These are phyloP conservation scores for Coprinellus aureogranulatus DNA, from an alignment of 768 basidiomycete species.

Conservation along the genomic window DNA sequence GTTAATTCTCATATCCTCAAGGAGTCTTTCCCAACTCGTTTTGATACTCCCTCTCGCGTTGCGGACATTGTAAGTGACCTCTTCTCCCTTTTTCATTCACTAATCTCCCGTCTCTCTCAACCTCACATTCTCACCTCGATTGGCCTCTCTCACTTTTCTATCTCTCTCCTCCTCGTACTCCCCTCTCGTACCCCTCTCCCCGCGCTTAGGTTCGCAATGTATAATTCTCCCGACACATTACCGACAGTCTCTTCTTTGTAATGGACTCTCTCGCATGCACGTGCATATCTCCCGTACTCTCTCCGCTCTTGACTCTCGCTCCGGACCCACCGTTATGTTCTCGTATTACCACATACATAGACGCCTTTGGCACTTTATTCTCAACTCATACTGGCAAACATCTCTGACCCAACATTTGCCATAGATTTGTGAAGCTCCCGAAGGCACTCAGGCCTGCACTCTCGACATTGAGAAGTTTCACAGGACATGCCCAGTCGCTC, in stretches of 20 bases:
- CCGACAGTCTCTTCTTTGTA: too few species aligned
- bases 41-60: conserved; percentile 21
- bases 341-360: too few species aligned
- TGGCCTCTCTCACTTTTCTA: too few species aligned
- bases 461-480: conserved; percentile 32
- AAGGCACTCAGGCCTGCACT: conserved; percentile 20
- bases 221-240: too few species aligned
- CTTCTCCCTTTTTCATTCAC: background rate
- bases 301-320: too few species aligned
- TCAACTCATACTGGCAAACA: background rate
- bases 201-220: too few species aligned
- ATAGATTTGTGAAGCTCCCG: conserved; percentile 11
- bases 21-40: conserved; percentile 25
- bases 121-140: background rate
- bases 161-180: background rate
- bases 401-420: background rate
- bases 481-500: conserved; percentile 25
- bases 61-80: conserved; percentile 24
- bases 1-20: conserved; percentile 23
- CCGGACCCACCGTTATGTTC: too few species aligned
- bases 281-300: too few species aligned
- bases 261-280: too few species aligned
- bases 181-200: background rate
- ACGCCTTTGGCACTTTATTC: too few species aligned
- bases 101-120: background rate